Evolutionary conservation across 1,284 basidiomycete genomes (phyloP).

Genomic region (Taiwanofungus camphoratus): DNA sequence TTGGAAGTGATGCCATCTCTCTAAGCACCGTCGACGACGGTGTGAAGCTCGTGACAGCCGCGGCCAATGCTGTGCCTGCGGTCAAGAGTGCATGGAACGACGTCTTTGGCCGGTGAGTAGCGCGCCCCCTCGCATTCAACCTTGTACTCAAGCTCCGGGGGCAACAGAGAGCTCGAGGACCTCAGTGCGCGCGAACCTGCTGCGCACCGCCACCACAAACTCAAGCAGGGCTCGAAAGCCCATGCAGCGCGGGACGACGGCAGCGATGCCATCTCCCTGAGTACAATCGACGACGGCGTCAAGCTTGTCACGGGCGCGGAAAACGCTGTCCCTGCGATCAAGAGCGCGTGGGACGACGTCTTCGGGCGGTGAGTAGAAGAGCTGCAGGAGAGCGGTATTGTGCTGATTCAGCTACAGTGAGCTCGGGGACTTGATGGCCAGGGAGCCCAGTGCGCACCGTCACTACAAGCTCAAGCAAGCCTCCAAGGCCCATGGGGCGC

Average conservation of each 20-base stretch:
- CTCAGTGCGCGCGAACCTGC: background rate
- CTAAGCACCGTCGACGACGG: background rate
- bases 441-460: too few relatives aligned
- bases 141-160: too few relatives aligned
- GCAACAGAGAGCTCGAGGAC: background rate
- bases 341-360: background rate
- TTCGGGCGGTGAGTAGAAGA: background rate
- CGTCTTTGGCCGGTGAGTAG: background rate
- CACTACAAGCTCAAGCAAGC: too few relatives aligned
- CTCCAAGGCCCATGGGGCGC: background rate
- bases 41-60: background rate
- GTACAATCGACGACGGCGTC: background rate
- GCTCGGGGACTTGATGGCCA: too few relatives aligned
- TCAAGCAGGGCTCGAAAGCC: too few relatives aligned
- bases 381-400: background rate
- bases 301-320: constrained; percentile 1
- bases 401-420: too few relatives aligned
- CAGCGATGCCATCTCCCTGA: background rate
- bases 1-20: background rate
- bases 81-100: background rate
- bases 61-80: background rate
- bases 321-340: background rate
- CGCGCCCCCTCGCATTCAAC: too few relatives aligned
- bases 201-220: too few relatives aligned
- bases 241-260: too few relatives aligned